These are phyloP conservation scores for Saccharomyces hybrid DNA, from an alignment of 1,139 yeast genomes.

Conservation along the genomic window DNA sequence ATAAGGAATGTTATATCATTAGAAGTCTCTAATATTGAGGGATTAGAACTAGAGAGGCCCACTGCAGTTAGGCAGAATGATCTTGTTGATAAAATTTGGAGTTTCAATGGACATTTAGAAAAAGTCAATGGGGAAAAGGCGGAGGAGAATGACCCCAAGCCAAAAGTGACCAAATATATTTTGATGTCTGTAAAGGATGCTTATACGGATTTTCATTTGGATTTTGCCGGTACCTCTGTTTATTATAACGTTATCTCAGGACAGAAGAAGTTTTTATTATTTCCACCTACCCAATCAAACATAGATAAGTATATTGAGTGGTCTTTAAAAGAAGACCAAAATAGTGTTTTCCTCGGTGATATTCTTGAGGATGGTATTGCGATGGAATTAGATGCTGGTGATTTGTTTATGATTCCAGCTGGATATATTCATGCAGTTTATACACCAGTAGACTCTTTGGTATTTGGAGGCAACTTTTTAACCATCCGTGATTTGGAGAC, in stretches of 20 bases:
- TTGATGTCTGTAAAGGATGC: slow-evolving; percentile 78
- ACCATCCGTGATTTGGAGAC: slow-evolving; percentile 54
- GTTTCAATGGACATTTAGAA: slow-evolving; percentile 1
- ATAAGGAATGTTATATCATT: slow-evolving; percentile 74
- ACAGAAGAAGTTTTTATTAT: slow-evolving; percentile 61
- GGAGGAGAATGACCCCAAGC: slow-evolving; percentile 34
- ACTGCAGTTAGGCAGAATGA: slow-evolving; percentile 58
- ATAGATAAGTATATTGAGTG: slow-evolving; percentile 56
- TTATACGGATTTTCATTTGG: slow-evolving; percentile 85
- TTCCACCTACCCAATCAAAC: slow-evolving; percentile 65
- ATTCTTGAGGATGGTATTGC: slow-evolving; percentile 45
- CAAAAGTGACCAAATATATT: slow-evolving; percentile 77
- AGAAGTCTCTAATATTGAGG: slow-evolving; percentile 56
- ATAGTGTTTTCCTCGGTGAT: slow-evolving; percentile 60
- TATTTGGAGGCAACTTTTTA: slow-evolving; percentile 81
- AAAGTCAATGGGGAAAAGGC: not conserved
- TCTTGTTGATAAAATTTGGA: slow-evolving; percentile 64
- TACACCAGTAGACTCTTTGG: slow-evolving; percentile 73
- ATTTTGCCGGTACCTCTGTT: slow-evolving; percentile 89
- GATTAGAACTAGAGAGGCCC: slow-evolving; percentile 53
- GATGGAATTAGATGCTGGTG: slow-evolving; percentile 60
- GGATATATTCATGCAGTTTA: slow-evolving; percentile 93
- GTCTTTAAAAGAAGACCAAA: slow-evolving; percentile 53
- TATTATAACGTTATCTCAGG: slow-evolving; percentile 78
- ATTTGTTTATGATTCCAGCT: slow-evolving; percentile 73